Base-by-base conservation (phyloP, 805 yeast species). In the Metschnikowia bowlesiae region DNA sequence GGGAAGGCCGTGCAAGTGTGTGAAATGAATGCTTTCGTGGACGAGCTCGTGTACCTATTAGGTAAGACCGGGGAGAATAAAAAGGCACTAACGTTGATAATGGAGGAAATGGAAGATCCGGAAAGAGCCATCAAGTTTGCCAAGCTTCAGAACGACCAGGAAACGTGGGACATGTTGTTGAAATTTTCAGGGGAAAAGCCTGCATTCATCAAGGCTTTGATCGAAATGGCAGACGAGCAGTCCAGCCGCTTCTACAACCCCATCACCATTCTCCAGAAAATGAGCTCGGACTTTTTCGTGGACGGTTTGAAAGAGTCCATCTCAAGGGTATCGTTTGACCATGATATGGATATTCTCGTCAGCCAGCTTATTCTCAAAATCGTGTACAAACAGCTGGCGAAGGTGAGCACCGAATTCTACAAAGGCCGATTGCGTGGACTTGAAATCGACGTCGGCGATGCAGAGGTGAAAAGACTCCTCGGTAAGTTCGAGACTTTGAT, bases 21-120 rank as follows among this genome's bases (percentile, higher is more conserved):
- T 59, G 82, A 83, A 52, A 51, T 63, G 9, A 69, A 75, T 22
- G 74, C 75, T 1, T 75, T 78, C 38, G 76, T 75, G 38, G 81
- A 84, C 38, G 98, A 92, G 60, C 72, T 90, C 38, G 96, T 94
- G 0, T 90, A 82, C 60, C 67, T 94, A 31, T 75, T 89, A 53
- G 95, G 96, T 4, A 81, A 82, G 58, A 83, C 87, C 28, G 98
- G 99, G 1, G 87, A 87, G 56, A 82, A 84, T 50, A 78, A 77
- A 53, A 79, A 81, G 53, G 98, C 98, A 0, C 68, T 92, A 58
- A 78, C 74, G 50, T 71, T 94, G 39, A 89, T 94, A 13, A 82
- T 90, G 37, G 85, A 87, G 55, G 79, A 87, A 57, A 68, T 91
- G 46, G 76, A 84, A 48, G 94, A 92, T 62, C 92, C 96, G 0